Conservation (phyloP, 2,329 filamentous ascomycete genomes). For the Penicillium hesseltinei region DNA sequence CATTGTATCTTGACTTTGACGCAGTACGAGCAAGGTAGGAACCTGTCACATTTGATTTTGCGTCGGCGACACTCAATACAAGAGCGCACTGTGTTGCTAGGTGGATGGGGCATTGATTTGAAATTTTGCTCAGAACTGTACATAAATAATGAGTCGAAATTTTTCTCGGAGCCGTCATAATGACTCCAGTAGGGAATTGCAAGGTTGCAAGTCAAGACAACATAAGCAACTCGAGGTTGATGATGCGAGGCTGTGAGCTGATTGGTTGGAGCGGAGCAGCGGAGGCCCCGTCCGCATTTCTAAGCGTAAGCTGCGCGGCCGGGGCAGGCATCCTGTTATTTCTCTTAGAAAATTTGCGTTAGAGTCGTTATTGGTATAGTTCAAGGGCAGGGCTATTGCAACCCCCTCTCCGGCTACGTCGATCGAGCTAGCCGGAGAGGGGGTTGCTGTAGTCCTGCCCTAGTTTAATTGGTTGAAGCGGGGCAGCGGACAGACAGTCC, state of each 20-base stretch:
- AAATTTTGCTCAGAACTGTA: background rate
- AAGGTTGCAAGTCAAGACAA: background rate
- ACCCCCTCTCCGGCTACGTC: no score
- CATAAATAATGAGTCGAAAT: background rate
- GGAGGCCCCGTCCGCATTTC: background rate
- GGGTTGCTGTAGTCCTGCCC: no score
- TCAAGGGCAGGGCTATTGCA: no score
- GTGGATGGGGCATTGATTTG: background rate
- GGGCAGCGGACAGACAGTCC: background rate
- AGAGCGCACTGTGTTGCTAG: constrained; percentile 10
- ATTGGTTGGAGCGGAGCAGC: background rate
- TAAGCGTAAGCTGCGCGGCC: background rate
- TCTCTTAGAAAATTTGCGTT: background rate
- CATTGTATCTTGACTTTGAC: constrained; percentile 38
- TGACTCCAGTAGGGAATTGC: background rate
- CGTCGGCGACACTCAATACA: constrained; percentile 27
- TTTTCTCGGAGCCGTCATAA: no score
- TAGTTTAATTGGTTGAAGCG: background rate
- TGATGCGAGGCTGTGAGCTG: background rate
- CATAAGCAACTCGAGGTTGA: background rate
- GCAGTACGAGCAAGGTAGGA: constrained; percentile 26
- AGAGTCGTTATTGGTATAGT: background rate
- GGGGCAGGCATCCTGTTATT: background rate
- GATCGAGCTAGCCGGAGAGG: no score
- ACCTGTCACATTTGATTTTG: constrained; percentile 28